Conservation (phyloP, 371 early-diverging fungal species). For the Batrachochytrium dendrobatidis region DNA sequence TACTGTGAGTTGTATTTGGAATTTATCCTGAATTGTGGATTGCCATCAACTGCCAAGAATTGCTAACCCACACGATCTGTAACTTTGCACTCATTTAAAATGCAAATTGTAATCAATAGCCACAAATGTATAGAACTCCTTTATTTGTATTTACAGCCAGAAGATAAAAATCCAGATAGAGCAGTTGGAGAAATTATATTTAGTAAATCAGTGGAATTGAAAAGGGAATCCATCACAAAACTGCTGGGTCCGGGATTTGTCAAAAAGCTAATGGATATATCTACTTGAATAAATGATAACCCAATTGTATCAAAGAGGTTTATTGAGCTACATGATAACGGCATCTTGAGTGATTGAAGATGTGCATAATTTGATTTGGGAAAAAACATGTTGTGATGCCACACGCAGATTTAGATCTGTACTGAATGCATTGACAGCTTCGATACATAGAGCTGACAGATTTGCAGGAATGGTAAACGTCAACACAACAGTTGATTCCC, state of each 20-base stretch:
- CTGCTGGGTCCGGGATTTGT: background rate
- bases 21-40: background rate
- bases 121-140: constrained; percentile 6
- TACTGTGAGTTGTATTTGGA: background rate
- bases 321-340: constrained; percentile 1
- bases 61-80: background rate
- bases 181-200: background rate
- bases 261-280: background rate
- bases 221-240: background rate
- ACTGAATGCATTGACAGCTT: no score
- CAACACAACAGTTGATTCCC: no score
- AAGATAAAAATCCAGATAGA: background rate
- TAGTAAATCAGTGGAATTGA: background rate
- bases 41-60: background rate
- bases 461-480: no score
- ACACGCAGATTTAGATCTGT: no score
- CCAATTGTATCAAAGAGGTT: no score
- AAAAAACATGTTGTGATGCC: no score
- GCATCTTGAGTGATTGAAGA: background rate
- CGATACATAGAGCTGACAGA: no score
- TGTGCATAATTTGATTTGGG: no score
- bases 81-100: no score
- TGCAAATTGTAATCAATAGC: background rate
- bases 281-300: background rate
- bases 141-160: constrained; percentile 2